phyloP scores from a whole-genome alignment of 129 eudicot species.

The Tagetes patula region DNA sequence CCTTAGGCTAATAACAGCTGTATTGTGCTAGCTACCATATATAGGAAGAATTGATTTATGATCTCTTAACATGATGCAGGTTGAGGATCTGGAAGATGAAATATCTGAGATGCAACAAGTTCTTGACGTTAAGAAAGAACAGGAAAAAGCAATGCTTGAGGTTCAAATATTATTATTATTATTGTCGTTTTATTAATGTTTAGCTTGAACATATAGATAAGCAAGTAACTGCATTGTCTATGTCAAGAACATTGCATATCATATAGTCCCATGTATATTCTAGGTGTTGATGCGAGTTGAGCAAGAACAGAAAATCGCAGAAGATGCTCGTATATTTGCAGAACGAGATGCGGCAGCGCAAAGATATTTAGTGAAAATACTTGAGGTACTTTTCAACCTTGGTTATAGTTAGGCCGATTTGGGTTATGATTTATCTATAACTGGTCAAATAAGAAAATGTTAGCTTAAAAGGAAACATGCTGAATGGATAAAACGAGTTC shows the following conservation, averaged over 20 bases:
- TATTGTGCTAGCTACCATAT: conserved; percentile 6
- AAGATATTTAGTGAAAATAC: conserved; percentile 53
- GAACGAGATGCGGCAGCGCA: conserved; percentile 91
- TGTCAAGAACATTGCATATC: conserved; percentile 23
- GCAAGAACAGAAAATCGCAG: conserved; percentile 80
- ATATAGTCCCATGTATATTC: conserved; percentile 7
- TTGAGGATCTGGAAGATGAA: conserved; percentile 78
- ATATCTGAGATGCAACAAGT: conserved; percentile 59
- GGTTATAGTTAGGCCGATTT: not conserved
- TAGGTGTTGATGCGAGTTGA: conserved; percentile 93
- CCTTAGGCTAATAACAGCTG: conserved; percentile 9
- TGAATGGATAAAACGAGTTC: not conserved
- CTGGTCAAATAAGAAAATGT: not conserved
- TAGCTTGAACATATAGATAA: not conserved
- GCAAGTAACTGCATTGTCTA: conserved; percentile 5
- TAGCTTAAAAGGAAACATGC: not conserved
- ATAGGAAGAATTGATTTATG: conserved; percentile 4
- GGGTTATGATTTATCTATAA: conserved; percentile 22
- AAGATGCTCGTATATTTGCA: conserved; percentile 82
- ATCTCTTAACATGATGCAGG: conserved; percentile 40
- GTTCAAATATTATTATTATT: conserved; percentile 32
- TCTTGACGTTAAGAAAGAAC: conserved; percentile 70
- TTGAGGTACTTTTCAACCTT: conserved; percentile 59
- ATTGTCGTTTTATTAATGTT: not conserved
- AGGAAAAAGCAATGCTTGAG: conserved; percentile 87